A percentile compares a stretch with the other conserved stretches of the same genome.
Conservation (phyloP, 352 stramenopile genomes). For the Globisporangium nunn region DNA sequence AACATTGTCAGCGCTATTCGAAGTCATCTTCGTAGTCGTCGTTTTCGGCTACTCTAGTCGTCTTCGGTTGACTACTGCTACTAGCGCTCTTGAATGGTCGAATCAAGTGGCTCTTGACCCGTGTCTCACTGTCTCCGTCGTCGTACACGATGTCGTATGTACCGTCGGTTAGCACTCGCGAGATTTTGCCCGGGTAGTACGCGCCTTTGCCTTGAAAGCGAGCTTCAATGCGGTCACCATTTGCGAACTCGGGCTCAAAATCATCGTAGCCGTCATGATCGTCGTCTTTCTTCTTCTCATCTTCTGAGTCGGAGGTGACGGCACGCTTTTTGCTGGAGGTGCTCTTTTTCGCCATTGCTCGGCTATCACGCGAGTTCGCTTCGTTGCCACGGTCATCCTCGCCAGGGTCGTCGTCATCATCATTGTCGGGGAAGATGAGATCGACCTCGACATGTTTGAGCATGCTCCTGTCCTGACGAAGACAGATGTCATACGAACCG, state of each 20-base stretch:
- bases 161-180: slow-evolving; percentile 40
- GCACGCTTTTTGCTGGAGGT: slow-evolving; percentile 3
- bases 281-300: slow-evolving; percentile 13
- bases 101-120: slow-evolving; percentile 39
- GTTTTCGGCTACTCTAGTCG: slow-evolving; percentile 2
- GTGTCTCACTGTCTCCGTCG: slow-evolving; percentile 60
- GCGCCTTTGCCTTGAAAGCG: slow-evolving; percentile 44
- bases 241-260: slow-evolving; percentile 42
- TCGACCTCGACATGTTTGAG: slow-evolving; percentile 29
- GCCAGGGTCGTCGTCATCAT: slow-evolving; percentile 14
- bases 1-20: slow-evolving; percentile 13
- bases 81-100: slow-evolving; percentile 8
- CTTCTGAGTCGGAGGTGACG: slow-evolving; percentile 13
- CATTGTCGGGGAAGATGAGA: slow-evolving; percentile 36
- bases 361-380: not conserved
- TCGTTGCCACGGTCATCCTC: slow-evolving; percentile 16
- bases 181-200: slow-evolving; percentile 48
- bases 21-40: slow-evolving; percentile 53
- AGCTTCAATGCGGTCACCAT: slow-evolving; percentile 52
- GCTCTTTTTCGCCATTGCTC: slow-evolving; percentile 1
- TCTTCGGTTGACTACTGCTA: slow-evolving; percentile 6
- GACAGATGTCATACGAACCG: slow-evolving; percentile 47
- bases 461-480: slow-evolving; percentile 18
- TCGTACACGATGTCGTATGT: slow-evolving; percentile 64
- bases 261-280: slow-evolving; percentile 21